A percentile compares a stretch with the other conserved stretches of the same genome.
Evolutionary conservation across 176 grass and related monocot species (phyloP).

Genomic region (Avena insularis): DNA sequence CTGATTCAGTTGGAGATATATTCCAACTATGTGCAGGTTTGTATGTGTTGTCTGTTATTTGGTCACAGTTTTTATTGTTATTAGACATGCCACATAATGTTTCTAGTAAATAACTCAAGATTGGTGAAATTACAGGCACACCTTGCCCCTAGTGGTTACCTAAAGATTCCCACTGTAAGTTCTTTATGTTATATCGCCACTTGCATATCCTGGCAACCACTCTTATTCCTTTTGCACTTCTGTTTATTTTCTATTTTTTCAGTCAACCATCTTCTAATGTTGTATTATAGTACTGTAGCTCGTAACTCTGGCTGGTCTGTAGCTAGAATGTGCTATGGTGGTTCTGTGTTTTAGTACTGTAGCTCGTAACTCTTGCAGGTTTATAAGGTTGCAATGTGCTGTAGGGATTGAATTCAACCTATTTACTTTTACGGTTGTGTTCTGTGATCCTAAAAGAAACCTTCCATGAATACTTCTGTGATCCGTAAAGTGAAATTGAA

Average conservation of each 20-base stretch:
- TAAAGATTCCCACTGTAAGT: slow-evolving; percentile 95
- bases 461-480: background rate
- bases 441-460: background rate
- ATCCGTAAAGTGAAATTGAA: slow-evolving; percentile 16
- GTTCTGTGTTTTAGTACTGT: background rate
- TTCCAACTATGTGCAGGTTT: slow-evolving; percentile 88
- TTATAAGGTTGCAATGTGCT: background rate
- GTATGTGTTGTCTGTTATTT: slow-evolving; percentile 36
- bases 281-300: background rate
- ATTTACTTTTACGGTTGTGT: slow-evolving; percentile 23
- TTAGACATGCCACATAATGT: background rate
- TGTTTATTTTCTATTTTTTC: background rate
- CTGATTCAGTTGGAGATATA: slow-evolving; percentile 89
- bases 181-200: slow-evolving; percentile 8
- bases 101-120: slow-evolving; percentile 41
- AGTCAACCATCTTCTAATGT: background rate
- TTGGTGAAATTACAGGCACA: slow-evolving; percentile 73
- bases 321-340: background rate
- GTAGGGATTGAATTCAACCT: background rate
- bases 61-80: slow-evolving; percentile 15
- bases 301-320: background rate
- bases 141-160: slow-evolving; percentile 88
- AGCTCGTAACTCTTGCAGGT: background rate
- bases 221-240: slow-evolving; percentile 7
- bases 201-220: background rate